These are phyloP conservation scores for Monosporascus sp. DNA, from an alignment of 2,329 filamentous ascomycete genomes.

Conservation along the genomic window DNA sequence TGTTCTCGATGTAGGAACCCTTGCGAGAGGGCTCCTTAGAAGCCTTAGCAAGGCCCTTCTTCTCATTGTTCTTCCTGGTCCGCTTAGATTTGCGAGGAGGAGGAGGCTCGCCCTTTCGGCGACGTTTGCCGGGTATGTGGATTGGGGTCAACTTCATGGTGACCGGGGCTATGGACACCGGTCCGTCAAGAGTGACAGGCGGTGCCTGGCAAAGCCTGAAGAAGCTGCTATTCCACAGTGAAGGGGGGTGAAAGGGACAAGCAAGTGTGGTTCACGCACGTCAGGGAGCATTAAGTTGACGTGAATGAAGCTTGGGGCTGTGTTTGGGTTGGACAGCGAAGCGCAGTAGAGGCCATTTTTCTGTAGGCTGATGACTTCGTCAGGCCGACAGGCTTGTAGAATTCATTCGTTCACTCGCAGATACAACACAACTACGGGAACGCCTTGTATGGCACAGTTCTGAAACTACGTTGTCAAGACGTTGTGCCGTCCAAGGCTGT, in stretches of 20 bases:
- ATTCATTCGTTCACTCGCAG: background rate
- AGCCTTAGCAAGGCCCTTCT: slow-evolving; percentile 1
- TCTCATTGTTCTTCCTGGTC: slow-evolving; percentile 1
- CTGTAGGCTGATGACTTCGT: background rate
- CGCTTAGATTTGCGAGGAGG: slow-evolving; percentile 5
- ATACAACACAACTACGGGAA: background rate
- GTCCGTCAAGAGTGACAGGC: background rate
- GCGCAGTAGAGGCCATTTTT: background rate
- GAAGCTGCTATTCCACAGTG: background rate
- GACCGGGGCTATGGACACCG: background rate
- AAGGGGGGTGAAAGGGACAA: background rate
- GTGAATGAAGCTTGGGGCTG: background rate
- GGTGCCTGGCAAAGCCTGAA: slow-evolving; percentile 1
- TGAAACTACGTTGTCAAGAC: too few relatives aligned
- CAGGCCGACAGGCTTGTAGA: background rate
- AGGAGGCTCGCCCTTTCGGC: slow-evolving; percentile 9
- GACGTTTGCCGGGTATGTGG: slow-evolving; percentile 42
- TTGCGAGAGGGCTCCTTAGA: slow-evolving; percentile 10
- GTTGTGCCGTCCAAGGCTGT: too few relatives aligned
- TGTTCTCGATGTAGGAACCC: slow-evolving; percentile 23
- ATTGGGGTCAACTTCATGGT: slow-evolving; percentile 45
- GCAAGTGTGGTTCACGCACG: background rate
- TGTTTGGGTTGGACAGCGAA: background rate
- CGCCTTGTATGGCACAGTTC: too few relatives aligned
- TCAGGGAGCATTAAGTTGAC: background rate